A percentile compares a stretch with the other conserved stretches of the same genome.
Conservation (phyloP, 2,329 filamentous ascomycete genomes). For the Aspergillus latus region DNA sequence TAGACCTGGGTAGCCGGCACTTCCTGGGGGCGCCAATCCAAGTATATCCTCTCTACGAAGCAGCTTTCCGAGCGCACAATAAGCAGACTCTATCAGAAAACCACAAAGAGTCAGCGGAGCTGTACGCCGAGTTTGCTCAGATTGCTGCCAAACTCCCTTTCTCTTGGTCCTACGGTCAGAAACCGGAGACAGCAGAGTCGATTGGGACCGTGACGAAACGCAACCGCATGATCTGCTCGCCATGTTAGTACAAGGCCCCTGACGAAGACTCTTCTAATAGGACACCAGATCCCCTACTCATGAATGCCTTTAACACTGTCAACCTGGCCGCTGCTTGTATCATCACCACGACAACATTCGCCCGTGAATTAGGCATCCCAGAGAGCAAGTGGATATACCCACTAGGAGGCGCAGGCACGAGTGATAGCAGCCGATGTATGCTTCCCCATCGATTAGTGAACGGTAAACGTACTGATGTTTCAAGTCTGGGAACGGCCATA, state of each 20-base stretch:
- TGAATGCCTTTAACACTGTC: slow-evolving; percentile 71
- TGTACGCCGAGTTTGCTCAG: slow-evolving; percentile 63
- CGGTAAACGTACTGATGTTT: not conserved
- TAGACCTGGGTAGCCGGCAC: slow-evolving; percentile 58
- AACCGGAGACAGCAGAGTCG: slow-evolving; percentile 46
- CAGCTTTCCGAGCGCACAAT: slow-evolving; percentile 59
- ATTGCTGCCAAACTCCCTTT: slow-evolving; percentile 54
- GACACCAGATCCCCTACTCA: slow-evolving; percentile 60
- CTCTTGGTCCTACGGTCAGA: slow-evolving; percentile 59
- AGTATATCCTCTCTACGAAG: slow-evolving; percentile 67
- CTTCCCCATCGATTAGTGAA: not conserved
- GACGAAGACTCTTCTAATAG: not conserved
- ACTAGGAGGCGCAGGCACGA: slow-evolving; percentile 62
- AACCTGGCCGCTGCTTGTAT: slow-evolving; percentile 63
- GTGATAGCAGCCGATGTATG: slow-evolving; percentile 57
- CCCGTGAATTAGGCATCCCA: slow-evolving; percentile 55
- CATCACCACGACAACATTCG: slow-evolving; percentile 58
- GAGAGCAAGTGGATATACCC: slow-evolving; percentile 63
- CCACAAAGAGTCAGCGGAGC: slow-evolving; percentile 56
- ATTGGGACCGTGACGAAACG: slow-evolving; percentile 57
- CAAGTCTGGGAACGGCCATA: slow-evolving; percentile 63
- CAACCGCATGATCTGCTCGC: slow-evolving; percentile 68
- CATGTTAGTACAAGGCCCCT: slow-evolving; percentile 50
- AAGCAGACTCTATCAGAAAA: slow-evolving; percentile 58
- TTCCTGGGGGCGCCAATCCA: slow-evolving; percentile 64